These are phyloP conservation scores for Acidiella bohemica DNA, from an alignment of 495 filamentous ascomycete genomes.

Conservation along the genomic window DNA sequence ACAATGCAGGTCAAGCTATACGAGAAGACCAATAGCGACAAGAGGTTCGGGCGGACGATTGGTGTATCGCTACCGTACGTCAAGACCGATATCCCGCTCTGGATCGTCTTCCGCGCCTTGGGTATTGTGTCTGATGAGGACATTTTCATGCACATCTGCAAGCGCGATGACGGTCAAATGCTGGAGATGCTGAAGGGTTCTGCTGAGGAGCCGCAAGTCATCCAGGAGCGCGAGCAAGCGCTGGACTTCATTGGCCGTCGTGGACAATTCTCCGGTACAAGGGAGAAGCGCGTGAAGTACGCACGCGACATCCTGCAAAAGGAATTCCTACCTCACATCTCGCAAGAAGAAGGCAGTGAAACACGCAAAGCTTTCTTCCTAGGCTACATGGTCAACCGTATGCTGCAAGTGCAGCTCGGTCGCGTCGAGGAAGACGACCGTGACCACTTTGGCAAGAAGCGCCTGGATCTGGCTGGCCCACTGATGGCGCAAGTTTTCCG, in stretches of 20 bases:
- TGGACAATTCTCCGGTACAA: conserved; percentile 60
- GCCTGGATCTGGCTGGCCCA: conserved; percentile 87
- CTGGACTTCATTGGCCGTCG: conserved; percentile 92
- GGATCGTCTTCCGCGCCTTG: conserved; percentile 85
- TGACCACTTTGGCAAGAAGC: conserved; percentile 98
- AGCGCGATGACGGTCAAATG: conserved; percentile 89
- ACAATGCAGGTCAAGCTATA: conserved; percentile 78
- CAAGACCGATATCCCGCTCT: conserved; percentile 83
- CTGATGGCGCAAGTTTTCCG: conserved; percentile 88
- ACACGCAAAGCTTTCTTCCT: conserved; percentile 96
- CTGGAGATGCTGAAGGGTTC: conserved; percentile 92
- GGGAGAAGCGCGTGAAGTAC: conserved; percentile 78
- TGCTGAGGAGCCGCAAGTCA: conserved; percentile 89
- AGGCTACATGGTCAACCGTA: conserved; percentile 93
- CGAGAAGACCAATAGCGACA: conserved; percentile 48
- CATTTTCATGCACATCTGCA: conserved; percentile 93
- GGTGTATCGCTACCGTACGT: conserved; percentile 84
- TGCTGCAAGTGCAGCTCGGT: conserved; percentile 82
- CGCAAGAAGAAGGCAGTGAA: conserved; percentile 89
- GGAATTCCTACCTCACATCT: conserved; percentile 92
- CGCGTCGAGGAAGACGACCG: conserved; percentile 88
- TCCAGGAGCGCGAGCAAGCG: conserved; percentile 91
- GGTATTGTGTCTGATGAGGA: conserved; percentile 97
- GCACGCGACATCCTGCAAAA: conserved; percentile 91
- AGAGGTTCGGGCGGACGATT: conserved; percentile 80